Evolutionary conservation across 805 yeast species (phyloP).

Genomic region (Teunomyces atbi): DNA sequence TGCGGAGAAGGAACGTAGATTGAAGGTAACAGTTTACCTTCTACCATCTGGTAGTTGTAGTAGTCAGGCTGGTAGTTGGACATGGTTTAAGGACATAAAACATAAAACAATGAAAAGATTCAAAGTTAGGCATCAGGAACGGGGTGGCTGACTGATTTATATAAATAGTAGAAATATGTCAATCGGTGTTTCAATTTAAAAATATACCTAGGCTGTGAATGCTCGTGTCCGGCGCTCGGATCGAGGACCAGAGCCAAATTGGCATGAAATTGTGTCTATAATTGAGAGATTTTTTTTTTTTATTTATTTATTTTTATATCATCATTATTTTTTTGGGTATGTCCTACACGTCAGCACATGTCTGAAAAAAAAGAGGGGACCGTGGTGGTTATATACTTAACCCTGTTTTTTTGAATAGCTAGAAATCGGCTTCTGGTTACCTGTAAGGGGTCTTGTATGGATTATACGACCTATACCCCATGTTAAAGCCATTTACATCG

Average conservation of each 20-base stretch:
- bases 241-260: neutral
- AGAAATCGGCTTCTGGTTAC: neutral
- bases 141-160: neutral
- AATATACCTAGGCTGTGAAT: neutral
- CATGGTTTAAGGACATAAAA: neutral
- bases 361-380: neutral
- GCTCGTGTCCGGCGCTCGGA: neutral
- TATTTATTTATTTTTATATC: neutral
- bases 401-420: neutral
- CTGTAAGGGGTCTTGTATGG: neutral
- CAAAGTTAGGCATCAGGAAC: slow-evolving; percentile 1
- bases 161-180: neutral
- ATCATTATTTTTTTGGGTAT: neutral
- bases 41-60: slow-evolving; percentile 5
- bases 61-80: slow-evolving; percentile 2
- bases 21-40: slow-evolving; percentile 10
- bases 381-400: neutral
- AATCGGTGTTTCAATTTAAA: slow-evolving; percentile 2
- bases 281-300: neutral
- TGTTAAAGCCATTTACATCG: neutral
- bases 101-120: neutral
- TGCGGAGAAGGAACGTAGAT: slow-evolving; percentile 3
- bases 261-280: neutral
- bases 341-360: neutral
- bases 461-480: neutral